These are phyloP conservation scores for Vararia minispora DNA, from an alignment of 768 basidiomycete genomes.

Conservation along the genomic window DNA sequence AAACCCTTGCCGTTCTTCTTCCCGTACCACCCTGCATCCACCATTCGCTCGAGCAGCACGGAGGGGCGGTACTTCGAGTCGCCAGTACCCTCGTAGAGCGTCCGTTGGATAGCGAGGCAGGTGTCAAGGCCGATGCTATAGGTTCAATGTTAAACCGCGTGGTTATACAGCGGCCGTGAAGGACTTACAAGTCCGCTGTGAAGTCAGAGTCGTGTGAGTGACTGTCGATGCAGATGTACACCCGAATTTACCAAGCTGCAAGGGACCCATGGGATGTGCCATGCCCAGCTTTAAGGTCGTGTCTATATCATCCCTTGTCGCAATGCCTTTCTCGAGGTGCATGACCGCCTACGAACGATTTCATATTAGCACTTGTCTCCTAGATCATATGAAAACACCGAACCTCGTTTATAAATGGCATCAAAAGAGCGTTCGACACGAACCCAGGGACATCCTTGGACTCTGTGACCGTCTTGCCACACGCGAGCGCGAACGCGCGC, in stretches of 20 bases:
- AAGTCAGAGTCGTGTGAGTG: not conserved
- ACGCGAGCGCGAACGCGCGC: conserved; percentile 72
- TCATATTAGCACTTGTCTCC: not conserved
- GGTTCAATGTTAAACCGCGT: not conserved
- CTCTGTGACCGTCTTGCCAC: conserved; percentile 88
- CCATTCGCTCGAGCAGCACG: conserved; percentile 87
- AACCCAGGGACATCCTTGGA: conserved; percentile 92
- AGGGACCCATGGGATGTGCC: conserved; percentile 91
- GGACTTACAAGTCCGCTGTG: conserved; percentile 26
- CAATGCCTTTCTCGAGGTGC: conserved; percentile 88
- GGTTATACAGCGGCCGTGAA: not conserved
- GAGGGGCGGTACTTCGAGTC: conserved; percentile 95
- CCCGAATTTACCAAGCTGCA: conserved; percentile 56
- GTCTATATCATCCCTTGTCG: conserved; percentile 90
- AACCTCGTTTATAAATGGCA: conserved; percentile 97
- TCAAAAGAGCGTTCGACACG: conserved; percentile 88
- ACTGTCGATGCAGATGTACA: not conserved
- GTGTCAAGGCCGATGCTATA: conserved; percentile 93
- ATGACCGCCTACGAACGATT: conserved; percentile 62
- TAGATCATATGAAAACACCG: not conserved
- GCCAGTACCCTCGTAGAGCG: conserved; percentile 77
- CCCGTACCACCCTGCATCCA: conserved; percentile 90
- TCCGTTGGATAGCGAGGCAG: conserved; percentile 87
- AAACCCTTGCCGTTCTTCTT: conserved; percentile 92
- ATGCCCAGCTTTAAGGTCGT: conserved; percentile 89